Evolutionary conservation across 2,329 filamentous ascomycete species (phyloP), one percentile per base, ranked within the genome.

Genomic region (Pestalotiopsis sp.): DNA sequence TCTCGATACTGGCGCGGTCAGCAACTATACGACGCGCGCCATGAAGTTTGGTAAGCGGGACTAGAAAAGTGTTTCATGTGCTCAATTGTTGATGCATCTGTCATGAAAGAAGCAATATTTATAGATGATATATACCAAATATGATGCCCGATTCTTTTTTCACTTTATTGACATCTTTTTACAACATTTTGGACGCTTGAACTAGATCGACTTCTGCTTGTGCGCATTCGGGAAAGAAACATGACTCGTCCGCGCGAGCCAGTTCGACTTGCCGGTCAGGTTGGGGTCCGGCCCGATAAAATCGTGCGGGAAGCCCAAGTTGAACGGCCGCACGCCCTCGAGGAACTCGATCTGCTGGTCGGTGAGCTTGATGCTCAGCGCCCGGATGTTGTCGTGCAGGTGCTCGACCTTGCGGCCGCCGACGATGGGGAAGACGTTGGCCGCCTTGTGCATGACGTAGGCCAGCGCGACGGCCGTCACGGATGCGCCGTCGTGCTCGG

Each of bases 251-350:
- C 63, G 40, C 22, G 63, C 40, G 20, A 65, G 63, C 63, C 63
- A 65, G n/a, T 7, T n/a, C n/a, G 64, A 58, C 20, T 58, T 59
- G 17, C 64, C 64, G 10, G 56, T 62, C 30, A 66, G 9, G 14
- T 66, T 38, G 14, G 65, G 65, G 22, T 66, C 65, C 9, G 65
- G 65, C 6, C 65, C 65, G 65, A 22, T 66, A 22, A 66, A 79
- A 68, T 75, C 79, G 73, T 79, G 76, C 0, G 85, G 85, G 73
- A 86, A 88, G 0, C 86, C 86, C 40, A 82, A 30, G 17, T 88
- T 82, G 68, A 89, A 89, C 1, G 78, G 70, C 68, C 78, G 77
- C 22, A 83, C 81, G 3, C 74, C 76, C 66, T 89, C 86, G 66
- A 89, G 83, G 62, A 82, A 80, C 24, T 78, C 74, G 4, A 88